phyloP scores from a whole-genome alignment of 306 rosid species.

The Notholithocarpus densiflorus region DNA sequence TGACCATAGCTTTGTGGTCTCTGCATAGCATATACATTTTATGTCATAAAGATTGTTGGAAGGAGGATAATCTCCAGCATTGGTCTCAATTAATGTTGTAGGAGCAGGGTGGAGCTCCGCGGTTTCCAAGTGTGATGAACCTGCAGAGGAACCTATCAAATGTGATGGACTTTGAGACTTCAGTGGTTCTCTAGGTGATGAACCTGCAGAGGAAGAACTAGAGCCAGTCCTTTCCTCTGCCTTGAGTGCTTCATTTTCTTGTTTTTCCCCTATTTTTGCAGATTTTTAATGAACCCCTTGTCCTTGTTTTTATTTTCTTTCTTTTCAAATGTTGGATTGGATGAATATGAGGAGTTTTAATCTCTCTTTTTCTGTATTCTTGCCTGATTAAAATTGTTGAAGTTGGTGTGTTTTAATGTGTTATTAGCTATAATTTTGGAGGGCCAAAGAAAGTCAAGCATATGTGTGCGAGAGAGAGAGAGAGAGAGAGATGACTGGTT shows the following conservation, averaged over 20 bases:
- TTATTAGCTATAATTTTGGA: conserved; percentile 46
- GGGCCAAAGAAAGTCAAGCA: conserved; percentile 30
- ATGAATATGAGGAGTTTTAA: neutral
- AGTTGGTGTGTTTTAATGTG: neutral
- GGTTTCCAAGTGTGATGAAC: conserved; percentile 11
- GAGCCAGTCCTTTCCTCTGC: conserved; percentile 31
- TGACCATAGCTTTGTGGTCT: conserved; percentile 55
- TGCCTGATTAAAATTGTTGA: neutral
- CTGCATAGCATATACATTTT: conserved; percentile 29
- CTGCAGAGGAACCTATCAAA: neutral
- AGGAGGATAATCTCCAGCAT: conserved; percentile 41
- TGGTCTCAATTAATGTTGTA: conserved; percentile 31
- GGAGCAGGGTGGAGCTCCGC: conserved; percentile 59
- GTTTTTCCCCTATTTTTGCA: conserved; percentile 37
- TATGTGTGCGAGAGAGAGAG: conserved; percentile 2
- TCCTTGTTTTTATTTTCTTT: neutral
- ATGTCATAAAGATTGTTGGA: conserved; percentile 22
- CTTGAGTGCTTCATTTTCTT: neutral
- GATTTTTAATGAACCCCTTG: conserved; percentile 15
- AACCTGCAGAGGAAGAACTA: conserved; percentile 32
- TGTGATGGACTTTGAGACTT: conserved; percentile 6
- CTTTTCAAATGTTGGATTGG: neutral
- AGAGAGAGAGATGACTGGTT: conserved; percentile 30
- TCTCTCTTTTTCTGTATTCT: neutral
- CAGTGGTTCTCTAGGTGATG: neutral